Evolutionary conservation across 1,284 basidiomycete species (phyloP), one percentile per base, ranked within the genome.

Genomic region (Boletus holoroseus): DNA sequence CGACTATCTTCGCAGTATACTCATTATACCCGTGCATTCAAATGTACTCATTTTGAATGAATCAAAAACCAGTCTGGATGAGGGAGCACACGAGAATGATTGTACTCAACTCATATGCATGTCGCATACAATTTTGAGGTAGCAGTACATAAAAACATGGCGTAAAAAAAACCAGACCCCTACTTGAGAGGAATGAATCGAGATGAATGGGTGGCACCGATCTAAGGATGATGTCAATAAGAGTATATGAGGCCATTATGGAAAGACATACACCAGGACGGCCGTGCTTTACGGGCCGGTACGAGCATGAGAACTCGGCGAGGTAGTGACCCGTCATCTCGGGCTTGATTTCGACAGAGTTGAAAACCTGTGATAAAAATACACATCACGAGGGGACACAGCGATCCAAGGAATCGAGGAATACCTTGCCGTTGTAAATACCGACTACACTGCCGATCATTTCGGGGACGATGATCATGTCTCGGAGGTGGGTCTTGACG

Each of bases 301-400:
- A 99, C 59, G 93, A 94, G 76, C 88, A 89, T 44, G 82, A 88
- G 75, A 88, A 87, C 79, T 99, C 95, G 62, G 81, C 94, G 67
- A 99, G 93, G 81, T 99, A 99, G 83, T 95, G 94, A 60, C 95
- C 96, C 59, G 90, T 91, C 96, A 98, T 98, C 76, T 99, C 96
- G 63, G 96, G 94, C 82, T 96, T 99, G 81, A 99, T 94, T 77
- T 98, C 94, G 58, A 98, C 92, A 45, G 90, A 86, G 81, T 92
- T 94, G 82, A 94, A 95, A 58, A 90, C 86, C 88, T 91, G n/a
- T 30, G 24, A 55, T 31, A 31, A 57, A 16, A 12, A 13, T 12
- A 22, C 12, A 34, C 8, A 43, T 59, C 35, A 61, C 7, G 11
- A 32, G 7, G 31, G 27, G 16, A 22, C 32, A 42, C 22, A 24